Percentiles rank a stretch among this genome's conserved stretches.
phyloP scores from a whole-genome alignment of 2,329 filamentous ascomycete species.

The Aquanectria penicillioides region DNA sequence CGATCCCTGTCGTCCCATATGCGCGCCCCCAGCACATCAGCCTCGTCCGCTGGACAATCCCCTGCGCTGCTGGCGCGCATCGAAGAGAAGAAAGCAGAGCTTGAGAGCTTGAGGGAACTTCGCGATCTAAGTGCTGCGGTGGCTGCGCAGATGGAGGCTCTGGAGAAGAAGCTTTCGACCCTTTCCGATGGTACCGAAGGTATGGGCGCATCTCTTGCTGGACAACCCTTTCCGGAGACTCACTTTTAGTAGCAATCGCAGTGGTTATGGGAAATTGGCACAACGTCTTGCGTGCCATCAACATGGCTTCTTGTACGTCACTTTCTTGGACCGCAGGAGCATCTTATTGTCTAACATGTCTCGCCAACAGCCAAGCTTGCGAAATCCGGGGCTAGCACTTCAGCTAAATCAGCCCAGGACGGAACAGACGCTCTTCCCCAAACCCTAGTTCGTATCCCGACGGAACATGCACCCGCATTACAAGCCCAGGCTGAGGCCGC shows the following conservation, averaged over 20 bases:
- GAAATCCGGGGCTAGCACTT: constrained; percentile 59
- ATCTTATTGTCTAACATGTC: neutral
- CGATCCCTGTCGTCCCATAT: constrained; percentile 72
- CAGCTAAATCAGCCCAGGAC: constrained; percentile 49
- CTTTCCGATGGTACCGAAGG: constrained; percentile 85
- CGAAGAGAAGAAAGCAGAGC: constrained; percentile 85
- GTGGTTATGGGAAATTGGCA: constrained; percentile 90
- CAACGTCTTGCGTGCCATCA: constrained; percentile 84
- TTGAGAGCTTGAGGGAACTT: constrained; percentile 81
- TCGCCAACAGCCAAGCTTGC: constrained; percentile 73
- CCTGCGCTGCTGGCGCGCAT: constrained; percentile 79
- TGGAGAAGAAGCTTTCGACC: constrained; percentile 81
- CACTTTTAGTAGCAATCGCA: constrained; percentile 72
- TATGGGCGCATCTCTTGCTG: constrained; percentile 45
- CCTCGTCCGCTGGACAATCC: constrained; percentile 68
- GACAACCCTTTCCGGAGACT: constrained; percentile 15
- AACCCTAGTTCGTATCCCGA: constrained; percentile 85
- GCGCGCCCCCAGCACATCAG: constrained; percentile 67
- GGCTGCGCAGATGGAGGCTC: constrained; percentile 82
- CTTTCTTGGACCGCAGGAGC: neutral
- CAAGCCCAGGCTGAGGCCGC: constrained; percentile 68
- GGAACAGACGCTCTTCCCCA: constrained; percentile 72
- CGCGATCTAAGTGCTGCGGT: constrained; percentile 82
- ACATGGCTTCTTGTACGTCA: constrained; percentile 82
- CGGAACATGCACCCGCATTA: constrained; percentile 75